Evolutionary conservation across 2,329 filamentous ascomycete species (phyloP), one percentile per base, ranked within the genome.

Genomic region (Sporothrix globosa): DNA sequence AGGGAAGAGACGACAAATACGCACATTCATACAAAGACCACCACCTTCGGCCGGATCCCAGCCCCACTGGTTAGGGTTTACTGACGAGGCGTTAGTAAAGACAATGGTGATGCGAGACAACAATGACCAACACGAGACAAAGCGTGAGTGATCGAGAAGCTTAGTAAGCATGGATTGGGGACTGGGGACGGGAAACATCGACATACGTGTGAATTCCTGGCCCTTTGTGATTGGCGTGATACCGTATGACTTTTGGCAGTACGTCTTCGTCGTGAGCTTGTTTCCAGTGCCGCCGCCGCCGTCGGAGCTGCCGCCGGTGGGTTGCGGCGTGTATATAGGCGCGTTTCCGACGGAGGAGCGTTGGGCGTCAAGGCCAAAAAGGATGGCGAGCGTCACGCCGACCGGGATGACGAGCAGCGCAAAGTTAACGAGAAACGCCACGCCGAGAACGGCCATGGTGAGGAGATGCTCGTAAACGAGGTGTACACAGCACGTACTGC

Each of bases 31-130:
- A 76, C 85, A 87, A 34, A 87, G 75, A 21, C 74, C 76, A 50
- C 83, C 83, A 2, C 76, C 74, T 19, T 78, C 76, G 11, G 78
- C 78, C 14, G 77, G 74, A 27, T 78, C 73, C 75, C 83, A 81
- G 73, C 83, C 83, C 85, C 85, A 87, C 77, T 86, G 85, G 73
- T 87, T 87, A 61, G 85, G 85, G 74, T 87, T 86, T 69, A 86
- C 85, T 86, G 70, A 19, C 48, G 50, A 17, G 13, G 21, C 11
- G 58, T 68, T 54, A 72, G 68, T 19, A 65, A 46, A 44, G 46
- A 44, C n/a, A 60, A 27, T 58, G 41, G 34, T 9, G 24, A 46
- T 17, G 63, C 46, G 30, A 53, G 27, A 41, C 34, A 63, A 41
- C 2, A 24, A 44, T 7, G 54, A 17, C 17, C 17, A n/a, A 9